Conservation (phyloP, 805 yeast species). For the Candida patagonica region DNA sequence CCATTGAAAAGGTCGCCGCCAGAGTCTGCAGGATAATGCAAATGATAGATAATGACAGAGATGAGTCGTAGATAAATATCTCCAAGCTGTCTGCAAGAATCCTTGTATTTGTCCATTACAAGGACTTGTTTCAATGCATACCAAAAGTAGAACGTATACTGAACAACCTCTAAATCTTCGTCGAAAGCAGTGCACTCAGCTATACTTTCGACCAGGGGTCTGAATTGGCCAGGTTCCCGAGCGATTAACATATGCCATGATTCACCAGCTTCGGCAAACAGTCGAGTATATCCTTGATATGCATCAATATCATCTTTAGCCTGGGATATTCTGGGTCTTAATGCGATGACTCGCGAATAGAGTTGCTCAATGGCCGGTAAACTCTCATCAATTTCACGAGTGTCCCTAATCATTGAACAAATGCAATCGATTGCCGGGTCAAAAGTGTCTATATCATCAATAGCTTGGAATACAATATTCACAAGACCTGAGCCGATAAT, state of each 20-base stretch:
- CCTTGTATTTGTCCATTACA: constrained; percentile 46
- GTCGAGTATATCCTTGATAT: constrained; percentile 59
- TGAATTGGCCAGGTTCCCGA: constrained; percentile 56
- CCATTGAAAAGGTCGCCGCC: constrained; percentile 44
- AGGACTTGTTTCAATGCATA: constrained; percentile 67
- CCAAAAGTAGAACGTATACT: constrained; percentile 92
- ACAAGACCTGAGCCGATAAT: constrained; percentile 61
- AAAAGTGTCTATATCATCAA: constrained; percentile 45
- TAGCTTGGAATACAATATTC: constrained; percentile 55
- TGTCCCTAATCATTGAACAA: constrained; percentile 71
- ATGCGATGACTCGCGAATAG: constrained; percentile 55
- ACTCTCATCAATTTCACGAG: constrained; percentile 39
- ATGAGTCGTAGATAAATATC: constrained; percentile 54
- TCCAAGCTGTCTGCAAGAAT: constrained; percentile 39
- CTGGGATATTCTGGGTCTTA: constrained; percentile 37
- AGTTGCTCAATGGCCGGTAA: constrained; percentile 53
- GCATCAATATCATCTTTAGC: constrained; percentile 47
- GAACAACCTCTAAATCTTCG: constrained; percentile 79
- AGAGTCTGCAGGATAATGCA: constrained; percentile 53
- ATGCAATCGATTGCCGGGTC: constrained; percentile 83
- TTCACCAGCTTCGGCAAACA: constrained; percentile 89
- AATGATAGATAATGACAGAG: constrained; percentile 52
- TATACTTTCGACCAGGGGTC: constrained; percentile 63
- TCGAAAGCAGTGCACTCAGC: constrained; percentile 63
- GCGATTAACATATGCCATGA: constrained; percentile 88